Base-by-base conservation (phyloP, 169 alveolate species). In the Plasmodium vivax region DNA sequence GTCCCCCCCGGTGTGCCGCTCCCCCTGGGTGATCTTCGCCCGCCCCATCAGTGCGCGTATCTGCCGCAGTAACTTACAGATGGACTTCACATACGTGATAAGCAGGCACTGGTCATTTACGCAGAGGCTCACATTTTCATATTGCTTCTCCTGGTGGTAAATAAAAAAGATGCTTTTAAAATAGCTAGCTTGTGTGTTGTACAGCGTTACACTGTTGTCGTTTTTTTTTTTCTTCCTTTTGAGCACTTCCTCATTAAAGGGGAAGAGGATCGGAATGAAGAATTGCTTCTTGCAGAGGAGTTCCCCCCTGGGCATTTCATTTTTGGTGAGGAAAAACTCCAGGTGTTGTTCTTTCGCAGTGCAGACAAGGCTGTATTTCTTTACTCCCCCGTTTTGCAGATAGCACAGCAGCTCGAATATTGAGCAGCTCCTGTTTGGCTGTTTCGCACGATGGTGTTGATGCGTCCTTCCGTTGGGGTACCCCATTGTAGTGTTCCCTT, bases 221-320 rank as follows among this genome's bases (percentile, higher is more conserved):
- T 45, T 80, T 68, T 80, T 45, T 47, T 68, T 81, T 58, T 43
- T 90, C 3, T 72, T 23, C 23, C 81, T 41, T 16, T 90, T 90
- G 45, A 90, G 45, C n/a, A 80, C 73, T 90, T 90, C 84, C 23
- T 90, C 94, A 47, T 90, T 90, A 90, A 90, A 90, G 23, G 94
- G 91, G 81, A 90, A 90, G 27, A 90, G 91, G 3, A 82, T 6
- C 27, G 94, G 94, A 23, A 34, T 68, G 38, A 90, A 90, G 51
- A 79, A 90, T 38, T 16, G 73, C 74, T 80, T 90, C 58, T 43
- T 79, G 73, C 71, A 62, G 8, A 62, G 47, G 38, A 19, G 71
- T 85, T 75, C 79, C 3, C 58, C 54, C 27, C 51, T 81, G 9
- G 58, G 68, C 81, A 62, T 54, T 80, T 90, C 94, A 7, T 90